Conservation (phyloP, 805 yeast species). For the Cyberlindnera mycetangii region DNA sequence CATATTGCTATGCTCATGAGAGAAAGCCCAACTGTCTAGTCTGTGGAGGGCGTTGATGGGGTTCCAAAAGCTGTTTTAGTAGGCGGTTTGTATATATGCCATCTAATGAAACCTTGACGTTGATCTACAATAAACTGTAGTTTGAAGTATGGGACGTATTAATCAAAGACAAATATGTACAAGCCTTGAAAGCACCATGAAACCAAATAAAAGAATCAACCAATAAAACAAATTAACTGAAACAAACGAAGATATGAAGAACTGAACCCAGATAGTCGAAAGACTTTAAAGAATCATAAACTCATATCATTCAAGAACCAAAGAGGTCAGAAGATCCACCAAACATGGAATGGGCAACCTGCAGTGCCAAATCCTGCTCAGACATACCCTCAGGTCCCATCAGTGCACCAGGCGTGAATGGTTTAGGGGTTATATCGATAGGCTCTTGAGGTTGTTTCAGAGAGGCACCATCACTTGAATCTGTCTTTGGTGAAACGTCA, state of each 20-base stretch:
- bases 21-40: slow-evolving; percentile 66
- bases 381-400: not conserved
- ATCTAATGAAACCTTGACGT: not conserved
- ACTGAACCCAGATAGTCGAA: not conserved
- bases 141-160: not conserved
- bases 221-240: not conserved
- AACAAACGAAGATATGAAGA: not conserved
- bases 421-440: not conserved
- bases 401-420: not conserved
- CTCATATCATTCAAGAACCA: slow-evolving; percentile 4
- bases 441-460: slow-evolving; percentile 4
- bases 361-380: slow-evolving; percentile 26
- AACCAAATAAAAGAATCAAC: not conserved
- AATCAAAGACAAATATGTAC: not conserved
- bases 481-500: slow-evolving; percentile 22
- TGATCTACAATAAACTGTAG: not conserved
- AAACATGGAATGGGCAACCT: slow-evolving; percentile 29
- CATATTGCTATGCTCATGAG: slow-evolving; percentile 66
- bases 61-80: too few species aligned
- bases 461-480: slow-evolving; percentile 4
- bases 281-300: not conserved
- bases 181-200: not conserved
- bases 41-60: slow-evolving; percentile 49
- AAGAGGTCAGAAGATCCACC: slow-evolving; percentile 15
- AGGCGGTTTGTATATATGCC: too few species aligned